A percentile compares a stretch with the other conserved stretches of the same genome.
phyloP scores from a whole-genome alignment of 2,329 filamentous ascomycete genomes.

The Dactylellina drechsleri region DNA sequence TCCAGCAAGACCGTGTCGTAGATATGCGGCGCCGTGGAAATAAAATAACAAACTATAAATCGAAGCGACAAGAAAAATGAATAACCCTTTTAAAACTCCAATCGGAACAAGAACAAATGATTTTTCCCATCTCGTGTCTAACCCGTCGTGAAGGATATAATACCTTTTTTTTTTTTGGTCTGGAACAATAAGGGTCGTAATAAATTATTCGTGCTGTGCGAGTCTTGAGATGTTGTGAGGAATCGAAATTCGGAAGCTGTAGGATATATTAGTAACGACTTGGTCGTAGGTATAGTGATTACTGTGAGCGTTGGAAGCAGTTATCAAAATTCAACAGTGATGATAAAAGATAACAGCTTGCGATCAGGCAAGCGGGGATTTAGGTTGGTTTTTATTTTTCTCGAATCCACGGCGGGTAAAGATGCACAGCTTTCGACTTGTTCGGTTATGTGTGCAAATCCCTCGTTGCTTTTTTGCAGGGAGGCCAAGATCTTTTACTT shows the following conservation, averaged over 20 bases:
- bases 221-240: slow-evolving; percentile 5
- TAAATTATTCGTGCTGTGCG: too few species aligned
- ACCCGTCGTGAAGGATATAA: too few species aligned
- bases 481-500: slow-evolving; percentile 26
- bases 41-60: slow-evolving; percentile 8
- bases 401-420: slow-evolving; percentile 21
- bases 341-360: slow-evolving; percentile 27
- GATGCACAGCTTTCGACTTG: slow-evolving; percentile 41
- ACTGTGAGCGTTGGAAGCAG: slow-evolving; percentile 15
- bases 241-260: slow-evolving; percentile 1
- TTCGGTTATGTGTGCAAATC: slow-evolving; percentile 44
- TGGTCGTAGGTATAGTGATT: not conserved
- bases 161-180: too few species aligned
- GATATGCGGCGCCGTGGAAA: not conserved
- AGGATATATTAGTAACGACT: slow-evolving; percentile 9
- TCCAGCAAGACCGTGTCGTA: not conserved
- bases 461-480: slow-evolving; percentile 45
- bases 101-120: too few species aligned
- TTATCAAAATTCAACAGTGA: slow-evolving; percentile 19
- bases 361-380: slow-evolving; percentile 29
- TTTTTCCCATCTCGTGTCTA: too few species aligned
- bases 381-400: slow-evolving; percentile 43
- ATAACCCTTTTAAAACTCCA: not conserved
- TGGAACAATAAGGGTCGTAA: too few species aligned
- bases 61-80: slow-evolving; percentile 21